phyloP scores from a whole-genome alignment of 139 green algal species.

The Edaphochlamys debaryana region DNA sequence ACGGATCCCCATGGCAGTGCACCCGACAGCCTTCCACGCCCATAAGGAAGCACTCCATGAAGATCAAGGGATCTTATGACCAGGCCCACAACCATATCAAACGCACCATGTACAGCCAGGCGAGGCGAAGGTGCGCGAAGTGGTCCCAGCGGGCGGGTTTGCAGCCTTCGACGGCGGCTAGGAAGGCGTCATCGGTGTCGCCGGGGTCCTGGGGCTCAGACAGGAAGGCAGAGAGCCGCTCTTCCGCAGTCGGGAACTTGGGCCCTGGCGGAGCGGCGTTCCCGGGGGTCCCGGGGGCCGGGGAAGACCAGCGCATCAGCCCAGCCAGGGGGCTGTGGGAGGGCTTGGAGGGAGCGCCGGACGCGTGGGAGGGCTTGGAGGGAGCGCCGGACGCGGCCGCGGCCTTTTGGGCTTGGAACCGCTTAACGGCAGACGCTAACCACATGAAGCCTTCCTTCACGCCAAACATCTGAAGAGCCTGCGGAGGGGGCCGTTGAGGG shows the following conservation, averaged over 20 bases:
- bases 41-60: too few species aligned
- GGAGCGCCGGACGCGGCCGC: not conserved
- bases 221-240: constrained; percentile 9
- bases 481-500: too few species aligned
- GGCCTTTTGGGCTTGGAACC: not conserved
- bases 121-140: constrained; percentile 34
- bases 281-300: not conserved
- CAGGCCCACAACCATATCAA: too few species aligned
- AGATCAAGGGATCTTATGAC: too few species aligned
- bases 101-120: constrained; percentile 33
- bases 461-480: not conserved
- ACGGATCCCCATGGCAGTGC: too few species aligned
- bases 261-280: not conserved
- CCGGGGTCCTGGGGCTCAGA: not conserved
- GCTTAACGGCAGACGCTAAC: not conserved
- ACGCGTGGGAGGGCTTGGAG: too few species aligned
- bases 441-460: not conserved
- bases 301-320: not conserved
- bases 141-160: constrained; percentile 28
- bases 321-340: not conserved
- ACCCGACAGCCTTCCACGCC: too few species aligned
- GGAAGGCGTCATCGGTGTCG: constrained; percentile 26
- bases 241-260: not conserved
- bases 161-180: constrained; percentile 9
- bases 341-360: too few species aligned